Percentiles rank a stretch among this genome's conserved stretches.
phyloP scores from a whole-genome alignment of 768 basidiomycete species.

The Suillus fuscotomentosus region DNA sequence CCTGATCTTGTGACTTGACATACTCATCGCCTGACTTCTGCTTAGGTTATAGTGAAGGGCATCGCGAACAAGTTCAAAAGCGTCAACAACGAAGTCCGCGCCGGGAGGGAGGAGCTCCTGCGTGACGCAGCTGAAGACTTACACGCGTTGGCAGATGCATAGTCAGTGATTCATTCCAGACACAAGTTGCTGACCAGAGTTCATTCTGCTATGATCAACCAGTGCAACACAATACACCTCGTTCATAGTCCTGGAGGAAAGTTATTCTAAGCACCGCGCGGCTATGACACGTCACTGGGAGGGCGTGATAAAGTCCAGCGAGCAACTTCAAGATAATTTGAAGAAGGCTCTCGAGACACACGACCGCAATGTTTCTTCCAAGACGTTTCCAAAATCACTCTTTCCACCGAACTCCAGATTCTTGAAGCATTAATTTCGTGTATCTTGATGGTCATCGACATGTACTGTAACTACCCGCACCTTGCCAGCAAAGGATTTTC shows the following conservation, averaged over 20 bases:
- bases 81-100: slow-evolving; percentile 44
- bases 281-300: slow-evolving; percentile 40
- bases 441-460: background rate
- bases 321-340: slow-evolving; percentile 35
- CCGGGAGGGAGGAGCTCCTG: slow-evolving; percentile 46
- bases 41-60: slow-evolving; percentile 48
- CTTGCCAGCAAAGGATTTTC: background rate
- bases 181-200: background rate
- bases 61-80: slow-evolving; percentile 46
- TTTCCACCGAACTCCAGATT: slow-evolving; percentile 26
- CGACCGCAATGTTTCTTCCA: slow-evolving; percentile 46
- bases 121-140: slow-evolving; percentile 44
- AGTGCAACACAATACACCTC: slow-evolving; percentile 53
- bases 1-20: background rate
- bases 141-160: slow-evolving; percentile 36
- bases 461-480: background rate
- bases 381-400: slow-evolving; percentile 48
- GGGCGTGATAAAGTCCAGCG: slow-evolving; percentile 39
- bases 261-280: slow-evolving; percentile 45
- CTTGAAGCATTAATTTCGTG: background rate
- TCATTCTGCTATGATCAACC: background rate
- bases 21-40: slow-evolving; percentile 14
- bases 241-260: slow-evolving; percentile 54
- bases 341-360: slow-evolving; percentile 44
- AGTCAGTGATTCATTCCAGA: slow-evolving; percentile 15